Evolutionary conservation across 306 rosid genomes (phyloP).

Genomic region (Gynostemma pentaphyllum): DNA sequence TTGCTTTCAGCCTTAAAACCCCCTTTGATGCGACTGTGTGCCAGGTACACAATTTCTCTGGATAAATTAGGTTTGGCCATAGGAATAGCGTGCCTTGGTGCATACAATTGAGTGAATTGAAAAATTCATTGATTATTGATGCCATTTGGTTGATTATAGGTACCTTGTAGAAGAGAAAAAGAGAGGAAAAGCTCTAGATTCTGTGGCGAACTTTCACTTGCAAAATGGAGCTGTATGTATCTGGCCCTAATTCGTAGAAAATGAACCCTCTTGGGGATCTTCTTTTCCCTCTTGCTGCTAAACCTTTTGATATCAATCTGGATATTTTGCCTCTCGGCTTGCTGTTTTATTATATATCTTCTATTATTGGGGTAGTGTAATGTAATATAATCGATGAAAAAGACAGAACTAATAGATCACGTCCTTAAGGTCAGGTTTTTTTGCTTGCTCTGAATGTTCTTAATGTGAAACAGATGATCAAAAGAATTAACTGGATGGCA

Average conservation of each 20-base stretch:
- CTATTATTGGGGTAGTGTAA: not conserved
- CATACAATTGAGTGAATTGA: not conserved
- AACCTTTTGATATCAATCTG: not conserved
- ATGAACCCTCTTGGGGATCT: conserved; percentile 9
- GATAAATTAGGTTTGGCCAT: not conserved
- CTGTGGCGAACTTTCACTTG: conserved; percentile 92
- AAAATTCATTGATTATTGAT: not conserved
- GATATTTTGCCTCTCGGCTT: not conserved
- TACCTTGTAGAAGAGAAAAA: conserved; percentile 91
- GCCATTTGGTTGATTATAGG: conserved; percentile 30
- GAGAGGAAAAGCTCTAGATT: conserved; percentile 94
- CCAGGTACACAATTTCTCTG: conserved; percentile 36
- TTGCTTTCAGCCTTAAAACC: conserved; percentile 38
- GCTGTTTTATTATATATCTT: not conserved
- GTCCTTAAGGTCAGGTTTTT: not conserved
- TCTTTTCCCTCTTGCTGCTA: conserved; percentile 5
- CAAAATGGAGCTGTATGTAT: conserved; percentile 92
- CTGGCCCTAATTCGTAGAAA: conserved; percentile 5
- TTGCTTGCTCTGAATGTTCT: conserved; percentile 7
- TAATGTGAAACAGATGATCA: conserved; percentile 57
- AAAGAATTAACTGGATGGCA: conserved; percentile 89
- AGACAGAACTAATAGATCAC: not conserved
- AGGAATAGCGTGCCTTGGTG: not conserved
- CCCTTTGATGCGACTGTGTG: conserved; percentile 67
- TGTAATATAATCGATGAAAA: not conserved